Base-by-base conservation (phyloP, 192 early-diverging fungal genomes). In the Rhizoclosmatium globosum region DNA sequence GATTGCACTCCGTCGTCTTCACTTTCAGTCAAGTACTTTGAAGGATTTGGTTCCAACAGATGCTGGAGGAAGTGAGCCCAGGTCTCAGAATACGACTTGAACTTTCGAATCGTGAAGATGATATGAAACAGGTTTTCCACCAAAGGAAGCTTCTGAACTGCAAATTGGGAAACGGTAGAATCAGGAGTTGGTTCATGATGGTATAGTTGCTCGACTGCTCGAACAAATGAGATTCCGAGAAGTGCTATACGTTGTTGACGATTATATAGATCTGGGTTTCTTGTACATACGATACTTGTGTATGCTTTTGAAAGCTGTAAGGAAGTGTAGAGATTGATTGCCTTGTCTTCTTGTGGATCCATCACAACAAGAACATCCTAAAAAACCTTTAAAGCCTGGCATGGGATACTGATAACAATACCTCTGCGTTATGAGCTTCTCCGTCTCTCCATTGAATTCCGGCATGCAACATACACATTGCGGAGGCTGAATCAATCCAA, bases 401-500 rank as follows among this genome's bases (percentile, higher is more conserved):
- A 43, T 21, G 15, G 45, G 23, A 43, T 46, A 17, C 67, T 45
- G 17, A 9, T 46, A 46, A 68, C 39, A 13, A 68, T 13, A 68
- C 67, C 67, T 68, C 67, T 46, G 45, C 44, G 13, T 46, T 17
- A 42, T 68, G 39, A n/a, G 39, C 67, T 46, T 11, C 43, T 19
- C n/a, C 9, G 45, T 68, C 67, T 3, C 17, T n/a, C 67, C 67
- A 68, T 19, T 45, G 17, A 21, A 68, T 21, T 46, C 67, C 67
- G 17, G 67, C 39, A 23, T 68, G 67, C 39, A 68, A 47, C 67
- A 68, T 68, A 43, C 67, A 68, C 67, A 68, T 68, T 3, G 67
- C 21, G 19, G 67, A 68, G 3, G 67, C 67, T 17, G 41, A 44
- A 47, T 68, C 67, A n/a, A 9, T 13, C 38, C 9, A 68, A 17